phyloP scores from a whole-genome alignment of 2,329 filamentous ascomycete genomes.

The Cytospora paraplurivora region DNA sequence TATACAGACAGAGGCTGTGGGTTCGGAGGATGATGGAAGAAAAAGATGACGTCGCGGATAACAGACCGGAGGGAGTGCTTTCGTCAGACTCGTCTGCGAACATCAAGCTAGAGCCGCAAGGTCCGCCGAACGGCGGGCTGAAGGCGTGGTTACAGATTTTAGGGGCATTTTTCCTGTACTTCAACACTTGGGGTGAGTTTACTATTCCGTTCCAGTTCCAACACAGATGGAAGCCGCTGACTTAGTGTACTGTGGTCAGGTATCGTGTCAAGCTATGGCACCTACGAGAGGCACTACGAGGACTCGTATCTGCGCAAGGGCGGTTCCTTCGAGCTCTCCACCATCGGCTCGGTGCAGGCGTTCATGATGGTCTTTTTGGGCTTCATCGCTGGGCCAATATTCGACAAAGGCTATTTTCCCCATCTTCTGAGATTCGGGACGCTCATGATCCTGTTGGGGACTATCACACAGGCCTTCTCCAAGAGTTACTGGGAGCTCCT shows the following conservation, averaged over 20 bases:
- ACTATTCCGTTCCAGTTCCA: neutral
- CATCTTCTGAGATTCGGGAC: conserved; percentile 41
- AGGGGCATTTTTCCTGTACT: conserved; percentile 55
- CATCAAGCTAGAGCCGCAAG: conserved; percentile 16
- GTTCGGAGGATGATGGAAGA: neutral
- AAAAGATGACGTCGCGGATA: conserved; percentile 1
- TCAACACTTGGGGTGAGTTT: conserved; percentile 51
- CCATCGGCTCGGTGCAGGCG: conserved; percentile 48
- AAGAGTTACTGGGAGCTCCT: conserved; percentile 47
- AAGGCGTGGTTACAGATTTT: conserved; percentile 57
- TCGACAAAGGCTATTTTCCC: conserved; percentile 46
- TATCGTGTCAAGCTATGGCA: conserved; percentile 41
- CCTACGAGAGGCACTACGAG: conserved; percentile 49
- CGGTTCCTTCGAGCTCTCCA: conserved; percentile 45
- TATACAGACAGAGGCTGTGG: neutral
- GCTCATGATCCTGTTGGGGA: conserved; percentile 42
- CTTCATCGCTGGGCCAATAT: conserved; percentile 44
- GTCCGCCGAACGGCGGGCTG: conserved; percentile 18
- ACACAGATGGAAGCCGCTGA: neutral
- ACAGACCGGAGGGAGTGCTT: conserved; percentile 14
- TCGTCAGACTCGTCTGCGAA: conserved; percentile 26
- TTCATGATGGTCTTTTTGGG: conserved; percentile 46
- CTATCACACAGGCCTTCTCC: conserved; percentile 49
- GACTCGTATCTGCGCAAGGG: conserved; percentile 36
- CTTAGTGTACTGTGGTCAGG: conserved; percentile 3